Evolutionary conservation across 2,329 filamentous ascomycete genomes (phyloP), one percentile per base, ranked within the genome.

Genomic region (Microdochium paspali): DNA sequence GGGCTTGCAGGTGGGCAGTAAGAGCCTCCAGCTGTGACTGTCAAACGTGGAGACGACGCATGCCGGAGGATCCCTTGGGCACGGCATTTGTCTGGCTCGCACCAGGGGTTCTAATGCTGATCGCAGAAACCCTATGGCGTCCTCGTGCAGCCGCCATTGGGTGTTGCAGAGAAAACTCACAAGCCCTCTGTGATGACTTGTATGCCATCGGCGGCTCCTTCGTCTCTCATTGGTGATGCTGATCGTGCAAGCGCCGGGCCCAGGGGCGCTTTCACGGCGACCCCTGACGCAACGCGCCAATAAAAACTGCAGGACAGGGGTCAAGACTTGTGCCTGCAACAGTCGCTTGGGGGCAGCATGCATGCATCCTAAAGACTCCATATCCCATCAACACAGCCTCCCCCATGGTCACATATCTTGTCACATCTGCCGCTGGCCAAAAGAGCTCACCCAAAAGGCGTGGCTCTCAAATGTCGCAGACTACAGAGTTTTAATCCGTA

Each of bases 391-490:
- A 35, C 10, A n/a, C 5, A 5, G 12, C 35, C 35, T 18, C 18
- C 35, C 26, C 13, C 26, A 7, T 28, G 13, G 26, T 13, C 7
- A 28, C 26, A 28, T 7, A 28, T n/a, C 35, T 20, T 40, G 35
- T 40, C 35, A 40, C 35, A 40, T 40, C 35, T 40, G 35, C 35
- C 35, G 35, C 35, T 20, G 35, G 35, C 35, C 35, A 40, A n/a
- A 35, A n/a, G 15, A 9, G 13, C 35, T 9, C n/a, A n/a, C n/a
- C n/a, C n/a, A n/a, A n/a, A n/a, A n/a, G n/a, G n/a, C n/a, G n/a
- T n/a, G n/a, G n/a, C n/a, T n/a, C n/a, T n/a, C n/a, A n/a, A n/a
- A n/a, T n/a, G n/a, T n/a, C n/a, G n/a, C n/a, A n/a, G n/a, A n/a
- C n/a, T n/a, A n/a, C n/a, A n/a, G n/a, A n/a, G n/a, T n/a, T n/a